Evolutionary conservation across 225 moss, liverwort and hornwort species (phyloP).

Genomic region (Pleurozium schreberi): DNA sequence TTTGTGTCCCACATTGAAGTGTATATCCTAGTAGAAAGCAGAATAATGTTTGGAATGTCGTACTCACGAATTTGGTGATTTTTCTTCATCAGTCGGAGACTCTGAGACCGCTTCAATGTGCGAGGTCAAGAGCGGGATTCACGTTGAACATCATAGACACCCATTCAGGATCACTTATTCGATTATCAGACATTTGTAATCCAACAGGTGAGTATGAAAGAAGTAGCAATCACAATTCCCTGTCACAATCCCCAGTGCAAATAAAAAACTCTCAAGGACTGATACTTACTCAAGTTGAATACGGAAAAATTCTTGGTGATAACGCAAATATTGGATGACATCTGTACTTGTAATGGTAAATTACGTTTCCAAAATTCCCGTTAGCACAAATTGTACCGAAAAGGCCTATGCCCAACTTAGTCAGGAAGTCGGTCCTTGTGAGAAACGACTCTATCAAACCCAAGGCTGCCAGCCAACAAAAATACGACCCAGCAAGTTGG

Average conservation of each 20-base stretch:
- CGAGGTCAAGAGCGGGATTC: constrained; percentile 85
- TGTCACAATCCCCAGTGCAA: background rate
- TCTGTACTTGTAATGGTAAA: background rate
- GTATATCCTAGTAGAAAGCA: no score
- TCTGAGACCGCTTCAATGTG: constrained; percentile 83
- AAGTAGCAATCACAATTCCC: background rate
- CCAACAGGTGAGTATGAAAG: background rate
- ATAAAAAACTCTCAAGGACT: background rate
- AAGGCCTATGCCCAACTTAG: background rate
- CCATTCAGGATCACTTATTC: background rate
- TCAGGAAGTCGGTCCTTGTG: background rate
- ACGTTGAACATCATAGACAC: constrained; percentile 92
- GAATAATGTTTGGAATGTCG: background rate
- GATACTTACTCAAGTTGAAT: background rate
- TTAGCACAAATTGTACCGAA: background rate
- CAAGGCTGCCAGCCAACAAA: constrained; percentile 93
- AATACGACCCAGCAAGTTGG: constrained; percentile 76
- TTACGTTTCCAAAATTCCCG: background rate
- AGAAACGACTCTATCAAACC: constrained; percentile 30
- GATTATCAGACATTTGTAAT: background rate
- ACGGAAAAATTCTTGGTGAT: background rate
- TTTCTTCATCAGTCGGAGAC: constrained; percentile 65
- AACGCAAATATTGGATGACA: background rate
- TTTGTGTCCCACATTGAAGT: background rate
- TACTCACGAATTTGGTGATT: background rate